Evolutionary conservation across 2,329 filamentous ascomycete species (phyloP).

Genomic region (Juglanconis juglandina): DNA sequence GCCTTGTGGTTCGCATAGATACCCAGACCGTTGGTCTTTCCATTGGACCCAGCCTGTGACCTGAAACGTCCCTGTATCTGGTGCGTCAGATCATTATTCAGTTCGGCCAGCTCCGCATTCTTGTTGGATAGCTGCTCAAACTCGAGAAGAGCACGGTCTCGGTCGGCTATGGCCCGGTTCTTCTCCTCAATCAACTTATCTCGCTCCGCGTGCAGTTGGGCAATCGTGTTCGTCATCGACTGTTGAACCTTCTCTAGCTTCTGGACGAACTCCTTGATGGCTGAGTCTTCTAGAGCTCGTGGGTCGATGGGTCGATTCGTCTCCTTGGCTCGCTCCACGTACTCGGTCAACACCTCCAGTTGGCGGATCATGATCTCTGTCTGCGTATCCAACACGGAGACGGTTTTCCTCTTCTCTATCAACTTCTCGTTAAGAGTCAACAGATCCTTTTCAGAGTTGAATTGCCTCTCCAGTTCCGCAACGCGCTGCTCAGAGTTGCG

Average conservation of each 20-base stretch:
- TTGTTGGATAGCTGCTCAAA: constrained; percentile 93
- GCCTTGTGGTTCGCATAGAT: constrained; percentile 54
- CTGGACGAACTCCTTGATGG: constrained; percentile 87
- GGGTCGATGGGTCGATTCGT: constrained; percentile 77
- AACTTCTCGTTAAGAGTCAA: constrained; percentile 83
- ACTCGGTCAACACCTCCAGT: constrained; percentile 82
- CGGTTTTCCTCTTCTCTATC: constrained; percentile 89
- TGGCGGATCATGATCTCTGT: constrained; percentile 94
- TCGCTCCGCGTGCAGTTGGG: constrained; percentile 65
- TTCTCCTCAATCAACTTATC: constrained; percentile 84
- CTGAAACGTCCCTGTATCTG: constrained; percentile 94
- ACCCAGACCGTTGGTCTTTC: constrained; percentile 52
- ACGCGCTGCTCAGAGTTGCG: constrained; percentile 80
- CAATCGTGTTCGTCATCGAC: constrained; percentile 54
- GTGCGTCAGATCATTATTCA: constrained; percentile 93
- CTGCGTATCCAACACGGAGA: constrained; percentile 89
- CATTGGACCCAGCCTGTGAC: constrained; percentile 58
- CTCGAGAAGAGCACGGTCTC: constrained; percentile 89
- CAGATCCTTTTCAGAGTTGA: constrained; percentile 60
- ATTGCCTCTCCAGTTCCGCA: constrained; percentile 80
- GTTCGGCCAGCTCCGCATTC: constrained; percentile 87
- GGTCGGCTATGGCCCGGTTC: constrained; percentile 74
- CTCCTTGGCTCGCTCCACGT: constrained; percentile 82
- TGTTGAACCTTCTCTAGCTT: constrained; percentile 61
- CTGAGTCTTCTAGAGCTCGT: constrained; percentile 78